Evolutionary conservation across 1,284 basidiomycete species (phyloP), one percentile per base, ranked within the genome.

Genomic region (Leccinum subfulvum): DNA sequence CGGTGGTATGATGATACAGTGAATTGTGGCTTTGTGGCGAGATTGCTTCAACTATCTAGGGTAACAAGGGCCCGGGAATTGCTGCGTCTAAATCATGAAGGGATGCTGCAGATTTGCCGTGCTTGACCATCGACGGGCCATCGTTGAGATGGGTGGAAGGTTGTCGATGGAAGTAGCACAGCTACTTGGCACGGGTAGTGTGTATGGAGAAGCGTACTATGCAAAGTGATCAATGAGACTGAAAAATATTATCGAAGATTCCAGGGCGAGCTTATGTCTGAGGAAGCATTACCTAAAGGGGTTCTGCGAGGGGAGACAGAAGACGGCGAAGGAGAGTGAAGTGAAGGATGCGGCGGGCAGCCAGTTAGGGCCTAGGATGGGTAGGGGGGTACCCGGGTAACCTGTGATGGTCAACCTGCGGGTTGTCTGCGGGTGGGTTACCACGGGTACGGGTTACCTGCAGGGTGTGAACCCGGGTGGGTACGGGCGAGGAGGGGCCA

Each of bases 61-160:
- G 51, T 52, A n/a, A 18, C 23, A 47, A 52, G 37, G 61, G 49
- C 55, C 33, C 23, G 59, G 49, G 56, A 8, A 26, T 23, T 62
- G 62, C 41, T 62, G 64, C 55, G 26, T 75, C 74, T 76, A 74
- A 73, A 74, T 56, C 70, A 77, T 70, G 7, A 77, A 77, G 13
- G 72, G 70, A 44, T 76, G 65, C 35, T 75, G 75, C 33, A 75
- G 58, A 21, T 60, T 76, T 13, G 70, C 62, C 14, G 74, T 61
- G 54, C 56, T 71, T 3, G 75, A 67, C 73, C 73, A 74, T 13
- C 74, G 70, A 49, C 73, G 71, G 16, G 72, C 73, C 75, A 74
- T 74, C 2, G 73, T 68, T 1, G 73, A 75, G 49, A 76, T 76
- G 55, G 75, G 73, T 0, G 73, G 74, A 7, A 76, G 71, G 62